Base-by-base conservation (phyloP, 306 rosid species). In the Lathyrus oleraceus region DNA sequence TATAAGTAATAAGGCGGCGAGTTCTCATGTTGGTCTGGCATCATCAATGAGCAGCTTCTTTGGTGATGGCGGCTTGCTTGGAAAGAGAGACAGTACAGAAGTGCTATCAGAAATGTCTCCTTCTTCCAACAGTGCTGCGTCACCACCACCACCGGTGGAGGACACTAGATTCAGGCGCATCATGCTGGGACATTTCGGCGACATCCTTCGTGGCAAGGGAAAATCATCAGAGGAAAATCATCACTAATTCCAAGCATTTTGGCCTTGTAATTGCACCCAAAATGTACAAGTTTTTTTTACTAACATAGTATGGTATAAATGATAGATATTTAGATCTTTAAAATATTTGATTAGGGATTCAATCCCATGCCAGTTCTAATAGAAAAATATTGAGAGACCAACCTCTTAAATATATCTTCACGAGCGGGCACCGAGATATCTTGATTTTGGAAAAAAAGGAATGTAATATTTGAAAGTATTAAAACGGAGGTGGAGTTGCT, bases 141-240 rank as follows among this genome's bases (percentile, higher is more conserved):
- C 84, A 47, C 72, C 61, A 0, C 16, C 79, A 10, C 28, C 77
- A 11, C 51, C 69, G 0, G 79, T 38, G 2, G 96, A 93, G 71
- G 98, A 94, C 78, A 94, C 96, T 39, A 90, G 98, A 78, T 88
- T 94, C 67, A 75, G 79, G 82, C 86, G 96, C 67, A 88, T 94
- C 67, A 94, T 94, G 97, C 65, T 92, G 68, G 98, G 98, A 64
- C 81, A 84, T 83, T 94, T 94, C 69, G 75, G 96, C 0, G 96
- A 90, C 15, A 90, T 93, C 84, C 89, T 93, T 53, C 78, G 97
- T 35, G 86, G 82, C 77, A 90, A 85, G 81, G 87, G 43, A 42
- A 94, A 83, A 83, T 36, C 81, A 48, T 87, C 30, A 58, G 98
- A 87, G 17, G 96, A 90, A 27, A 35, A 81, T 76, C 84, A 68